phyloP scores from a whole-genome alignment of 495 filamentous ascomycete genomes.

The Parathielavia appendiculata region DNA sequence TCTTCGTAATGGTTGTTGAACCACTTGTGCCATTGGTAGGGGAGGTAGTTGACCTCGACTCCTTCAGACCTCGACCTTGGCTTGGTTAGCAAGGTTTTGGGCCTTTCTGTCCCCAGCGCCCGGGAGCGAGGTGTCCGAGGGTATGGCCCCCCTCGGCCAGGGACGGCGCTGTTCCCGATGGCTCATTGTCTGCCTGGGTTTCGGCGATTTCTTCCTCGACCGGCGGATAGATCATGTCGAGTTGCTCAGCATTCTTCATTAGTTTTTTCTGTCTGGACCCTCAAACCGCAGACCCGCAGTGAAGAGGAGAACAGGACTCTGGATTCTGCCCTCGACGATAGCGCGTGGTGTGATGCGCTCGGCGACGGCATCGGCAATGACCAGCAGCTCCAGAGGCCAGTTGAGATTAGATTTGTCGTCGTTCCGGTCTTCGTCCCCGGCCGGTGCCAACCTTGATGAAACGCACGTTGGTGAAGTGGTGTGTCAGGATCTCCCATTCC shows the following conservation, averaged over 20 bases:
- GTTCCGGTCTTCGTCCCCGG: constrained; percentile 1
- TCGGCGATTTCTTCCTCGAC: neutral
- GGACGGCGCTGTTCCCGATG: neutral
- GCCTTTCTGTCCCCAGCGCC: too few species aligned
- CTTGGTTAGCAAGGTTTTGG: too few species aligned
- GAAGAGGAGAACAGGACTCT: constrained; percentile 1
- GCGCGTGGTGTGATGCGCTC: constrained; percentile 2
- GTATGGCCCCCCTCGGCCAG: too few species aligned
- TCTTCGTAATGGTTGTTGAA: neutral
- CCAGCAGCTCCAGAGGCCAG: constrained; percentile 12
- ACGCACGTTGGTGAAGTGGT: constrained; percentile 4
- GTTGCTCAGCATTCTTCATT: neutral
- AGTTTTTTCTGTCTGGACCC: neutral
- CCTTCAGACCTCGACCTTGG: neutral
- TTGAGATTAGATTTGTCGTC: constrained; percentile 4
- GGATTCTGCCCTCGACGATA: constrained; percentile 6
- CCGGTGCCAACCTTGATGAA: constrained; percentile 1
- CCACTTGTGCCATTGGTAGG: constrained; percentile 1
- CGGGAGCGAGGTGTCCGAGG: too few species aligned
- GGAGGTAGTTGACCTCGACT: neutral
- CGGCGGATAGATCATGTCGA: neutral
- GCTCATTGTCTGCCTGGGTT: neutral
- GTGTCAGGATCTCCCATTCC: neutral
- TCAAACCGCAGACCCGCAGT: neutral
- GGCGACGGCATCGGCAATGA: constrained; percentile 11